Evolutionary conservation across 2,329 filamentous ascomycete species (phyloP).

Genomic region (Sporothrix brasiliensis): DNA sequence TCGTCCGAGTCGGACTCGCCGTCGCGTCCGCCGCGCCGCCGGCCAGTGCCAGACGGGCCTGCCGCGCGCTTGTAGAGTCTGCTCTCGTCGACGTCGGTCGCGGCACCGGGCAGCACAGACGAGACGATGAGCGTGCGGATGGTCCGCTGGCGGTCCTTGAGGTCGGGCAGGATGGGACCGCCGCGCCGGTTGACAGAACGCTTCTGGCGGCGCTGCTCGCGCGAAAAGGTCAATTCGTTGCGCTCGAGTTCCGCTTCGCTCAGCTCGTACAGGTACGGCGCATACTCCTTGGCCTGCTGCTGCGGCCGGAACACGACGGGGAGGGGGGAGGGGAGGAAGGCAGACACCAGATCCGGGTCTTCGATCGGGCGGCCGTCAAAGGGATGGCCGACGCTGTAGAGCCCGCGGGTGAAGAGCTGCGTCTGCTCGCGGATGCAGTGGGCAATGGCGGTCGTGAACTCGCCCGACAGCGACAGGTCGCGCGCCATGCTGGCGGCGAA

Average conservation of each 20-base stretch:
- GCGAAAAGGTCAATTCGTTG: constrained; percentile 88
- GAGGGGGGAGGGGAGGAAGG: constrained; percentile 84
- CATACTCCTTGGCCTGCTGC: constrained; percentile 91
- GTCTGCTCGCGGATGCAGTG: constrained; percentile 96
- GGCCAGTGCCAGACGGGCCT: constrained; percentile 54
- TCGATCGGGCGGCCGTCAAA: constrained; percentile 94
- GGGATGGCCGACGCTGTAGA: constrained; percentile 90
- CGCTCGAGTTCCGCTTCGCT: constrained; percentile 86
- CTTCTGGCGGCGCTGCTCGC: constrained; percentile 93
- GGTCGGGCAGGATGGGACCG: constrained; percentile 89
- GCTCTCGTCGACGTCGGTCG: constrained; percentile 77
- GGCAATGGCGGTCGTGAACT: constrained; percentile 96
- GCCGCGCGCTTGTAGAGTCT: constrained; percentile 80
- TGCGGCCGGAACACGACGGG: constrained; percentile 83
- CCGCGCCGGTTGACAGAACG: constrained; percentile 91
- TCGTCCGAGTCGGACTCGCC: constrained; percentile 88
- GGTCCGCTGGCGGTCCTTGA: constrained; percentile 91
- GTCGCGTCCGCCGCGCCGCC: constrained; percentile 52
- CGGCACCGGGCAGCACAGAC: constrained; percentile 86
- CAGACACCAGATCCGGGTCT: constrained; percentile 82
- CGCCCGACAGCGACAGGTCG: constrained; percentile 87
- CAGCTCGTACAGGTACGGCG: constrained; percentile 90
- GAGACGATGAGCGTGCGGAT: constrained; percentile 92
- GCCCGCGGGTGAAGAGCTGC: constrained; percentile 88
- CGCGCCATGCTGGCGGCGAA: constrained; percentile 88